A percentile compares a stretch with the other conserved stretches of the same genome.
These are phyloP conservation scores for Astragalus membranaceus DNA, from an alignment of 306 rosid species.

Conservation along the genomic window DNA sequence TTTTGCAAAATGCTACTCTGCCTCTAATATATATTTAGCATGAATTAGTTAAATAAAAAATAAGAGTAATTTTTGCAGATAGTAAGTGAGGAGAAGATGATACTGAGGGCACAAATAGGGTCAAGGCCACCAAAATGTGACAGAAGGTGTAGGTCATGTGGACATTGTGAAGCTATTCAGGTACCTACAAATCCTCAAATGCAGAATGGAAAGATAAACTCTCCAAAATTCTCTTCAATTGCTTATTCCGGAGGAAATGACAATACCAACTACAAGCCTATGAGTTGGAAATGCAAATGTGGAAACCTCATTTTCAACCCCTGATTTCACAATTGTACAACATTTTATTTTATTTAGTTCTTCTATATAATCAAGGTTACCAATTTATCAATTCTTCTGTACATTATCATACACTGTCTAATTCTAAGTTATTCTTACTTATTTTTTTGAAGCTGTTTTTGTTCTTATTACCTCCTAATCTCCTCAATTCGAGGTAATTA, in stretches of 20 bases:
- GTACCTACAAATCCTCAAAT: conserved; percentile 56
- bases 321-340: conserved; percentile 17
- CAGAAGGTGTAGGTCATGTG: conserved; percentile 69
- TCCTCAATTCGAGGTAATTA: not conserved
- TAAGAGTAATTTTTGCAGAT: conserved; percentile 26
- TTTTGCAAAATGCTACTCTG: not conserved
- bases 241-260: conserved; percentile 55
- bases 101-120: conserved; percentile 56
- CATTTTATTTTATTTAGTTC: not conserved
- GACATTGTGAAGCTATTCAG: conserved; percentile 56
- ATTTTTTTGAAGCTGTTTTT: not conserved
- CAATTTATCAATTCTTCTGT: conserved; percentile 31
- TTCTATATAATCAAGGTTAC: conserved; percentile 1
- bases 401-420: conserved; percentile 20
- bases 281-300: conserved; percentile 98
- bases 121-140: conserved; percentile 91
- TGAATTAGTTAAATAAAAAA: not conserved
- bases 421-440: not conserved
- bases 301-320: conserved; percentile 79
- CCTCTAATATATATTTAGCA: not conserved
- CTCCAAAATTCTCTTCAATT: conserved; percentile 29
- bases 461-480: not conserved
- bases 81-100: conserved; percentile 37
- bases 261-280: conserved; percentile 77
- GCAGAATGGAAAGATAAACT: conserved; percentile 25